phyloP scores from a whole-genome alignment of 192 early-diverging fungal species.

The Coemansia sp. region DNA sequence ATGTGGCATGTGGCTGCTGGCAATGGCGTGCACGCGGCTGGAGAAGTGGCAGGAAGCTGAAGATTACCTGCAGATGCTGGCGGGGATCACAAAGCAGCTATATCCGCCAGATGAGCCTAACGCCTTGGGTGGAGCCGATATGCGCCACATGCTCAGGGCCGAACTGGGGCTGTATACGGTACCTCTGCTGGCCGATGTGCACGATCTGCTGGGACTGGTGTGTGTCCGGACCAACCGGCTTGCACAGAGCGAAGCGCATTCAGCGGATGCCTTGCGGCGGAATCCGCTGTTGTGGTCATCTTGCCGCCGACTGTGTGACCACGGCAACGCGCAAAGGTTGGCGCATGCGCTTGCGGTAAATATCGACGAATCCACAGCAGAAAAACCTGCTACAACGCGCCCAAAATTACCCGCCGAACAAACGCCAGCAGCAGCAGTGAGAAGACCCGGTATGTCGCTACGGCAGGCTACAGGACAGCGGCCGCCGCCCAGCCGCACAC shows the following conservation, averaged over 20 bases:
- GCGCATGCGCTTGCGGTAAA: conserved; percentile 1
- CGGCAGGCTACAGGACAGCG: conserved; percentile 2
- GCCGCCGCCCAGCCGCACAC: not conserved
- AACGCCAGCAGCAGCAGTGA: conserved; percentile 1
- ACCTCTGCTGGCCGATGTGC: conserved; percentile 35
- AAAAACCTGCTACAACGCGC: not conserved
- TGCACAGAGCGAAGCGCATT: conserved; percentile 33
- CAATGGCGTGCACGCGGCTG: conserved; percentile 41
- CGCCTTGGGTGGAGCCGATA: conserved; percentile 8
- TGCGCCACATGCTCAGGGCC: not conserved
- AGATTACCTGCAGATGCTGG: conserved; percentile 29
- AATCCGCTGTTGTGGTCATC: conserved; percentile 50
- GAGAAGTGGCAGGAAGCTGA: conserved; percentile 54
- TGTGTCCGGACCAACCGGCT: conserved; percentile 42
- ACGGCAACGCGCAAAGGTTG: conserved; percentile 17
- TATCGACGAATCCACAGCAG: not conserved
- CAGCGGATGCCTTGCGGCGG: conserved; percentile 28
- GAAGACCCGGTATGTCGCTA: not conserved
- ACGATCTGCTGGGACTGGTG: conserved; percentile 40
- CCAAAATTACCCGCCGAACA: not conserved
- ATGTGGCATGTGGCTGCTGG: conserved; percentile 43
- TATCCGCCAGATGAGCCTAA: conserved; percentile 27
- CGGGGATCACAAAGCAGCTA: conserved; percentile 7
- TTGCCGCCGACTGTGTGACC: conserved; percentile 42
- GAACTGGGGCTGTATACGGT: conserved; percentile 11